Conservation (phyloP, 441 rosid species). For the Omphalea diandra region DNA sequence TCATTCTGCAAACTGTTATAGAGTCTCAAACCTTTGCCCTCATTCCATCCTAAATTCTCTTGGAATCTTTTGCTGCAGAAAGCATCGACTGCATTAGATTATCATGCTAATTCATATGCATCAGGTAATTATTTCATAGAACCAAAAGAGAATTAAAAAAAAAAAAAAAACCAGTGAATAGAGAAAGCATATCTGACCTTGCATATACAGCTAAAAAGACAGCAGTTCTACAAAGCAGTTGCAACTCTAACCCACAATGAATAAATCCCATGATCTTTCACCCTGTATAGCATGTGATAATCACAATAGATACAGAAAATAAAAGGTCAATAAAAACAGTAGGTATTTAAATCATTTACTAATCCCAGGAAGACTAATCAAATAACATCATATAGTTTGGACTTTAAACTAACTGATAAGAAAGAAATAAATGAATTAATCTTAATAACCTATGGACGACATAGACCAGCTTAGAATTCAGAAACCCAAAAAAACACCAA, state of each 20-base stretch:
- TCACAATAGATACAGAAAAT: not conserved
- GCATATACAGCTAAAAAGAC: not conserved
- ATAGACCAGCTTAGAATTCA: not conserved
- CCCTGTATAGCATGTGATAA: conserved; percentile 32
- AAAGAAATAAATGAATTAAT: not conserved
- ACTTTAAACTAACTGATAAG: not conserved
- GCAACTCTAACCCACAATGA: conserved; percentile 52
- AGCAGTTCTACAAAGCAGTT: conserved; percentile 23
- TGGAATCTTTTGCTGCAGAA: no score
- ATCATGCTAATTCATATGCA: no score
- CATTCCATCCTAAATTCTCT: no score
- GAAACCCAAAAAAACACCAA: no score
- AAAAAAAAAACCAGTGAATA: no score
- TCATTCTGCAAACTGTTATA: no score
- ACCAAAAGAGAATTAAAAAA: no score
- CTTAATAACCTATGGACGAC: not conserved
- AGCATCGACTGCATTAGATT: no score
- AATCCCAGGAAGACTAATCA: not conserved
- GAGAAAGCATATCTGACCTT: conserved; percentile 7
- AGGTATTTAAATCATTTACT: not conserved
- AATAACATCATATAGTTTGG: not conserved
- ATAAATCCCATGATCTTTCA: conserved; percentile 55
- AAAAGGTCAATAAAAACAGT: not conserved
- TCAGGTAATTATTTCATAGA: no score
- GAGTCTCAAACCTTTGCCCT: no score